A percentile compares a stretch with the other conserved stretches of the same genome.
Conservation (phyloP, 2,329 filamentous ascomycete species). For the Pestalotiopsis sp. region DNA sequence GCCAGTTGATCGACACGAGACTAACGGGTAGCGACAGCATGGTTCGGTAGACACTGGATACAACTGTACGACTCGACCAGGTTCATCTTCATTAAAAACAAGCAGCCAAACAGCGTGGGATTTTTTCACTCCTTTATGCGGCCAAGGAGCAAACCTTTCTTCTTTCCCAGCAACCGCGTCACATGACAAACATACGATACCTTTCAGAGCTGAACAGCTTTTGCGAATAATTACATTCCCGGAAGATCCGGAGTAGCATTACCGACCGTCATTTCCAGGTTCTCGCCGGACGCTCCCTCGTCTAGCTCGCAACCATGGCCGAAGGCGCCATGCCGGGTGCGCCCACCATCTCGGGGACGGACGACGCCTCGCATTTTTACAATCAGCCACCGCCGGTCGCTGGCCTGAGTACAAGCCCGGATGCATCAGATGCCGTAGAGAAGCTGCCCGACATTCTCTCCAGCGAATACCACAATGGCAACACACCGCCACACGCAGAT, state of each 20-base stretch:
- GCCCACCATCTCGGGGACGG: conserved; percentile 16
- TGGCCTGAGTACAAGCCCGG: conserved; percentile 11
- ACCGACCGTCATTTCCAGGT: neutral
- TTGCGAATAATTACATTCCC: neutral
- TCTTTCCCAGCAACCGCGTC: neutral
- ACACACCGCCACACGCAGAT: neutral
- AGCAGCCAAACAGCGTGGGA: neutral
- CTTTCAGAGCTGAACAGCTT: neutral
- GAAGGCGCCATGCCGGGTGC: conserved; percentile 17
- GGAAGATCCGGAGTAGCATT: neutral
- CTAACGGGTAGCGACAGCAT: neutral
- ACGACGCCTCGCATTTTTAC: conserved; percentile 14
- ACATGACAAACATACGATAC: neutral
- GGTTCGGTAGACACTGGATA: neutral
- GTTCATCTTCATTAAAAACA: neutral
- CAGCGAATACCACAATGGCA: neutral
- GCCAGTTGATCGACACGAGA: neutral
- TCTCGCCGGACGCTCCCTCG: neutral
- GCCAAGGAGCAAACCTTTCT: neutral
- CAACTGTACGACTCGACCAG: neutral
- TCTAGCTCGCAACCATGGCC: conserved; percentile 12
- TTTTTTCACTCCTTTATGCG: neutral
- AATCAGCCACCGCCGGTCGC: conserved; percentile 17
- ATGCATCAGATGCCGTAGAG: conserved; percentile 2
- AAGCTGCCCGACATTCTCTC: neutral